Base-by-base conservation (phyloP, 371 early-diverging fungal species). In the Haplosporangium sp. region DNA sequence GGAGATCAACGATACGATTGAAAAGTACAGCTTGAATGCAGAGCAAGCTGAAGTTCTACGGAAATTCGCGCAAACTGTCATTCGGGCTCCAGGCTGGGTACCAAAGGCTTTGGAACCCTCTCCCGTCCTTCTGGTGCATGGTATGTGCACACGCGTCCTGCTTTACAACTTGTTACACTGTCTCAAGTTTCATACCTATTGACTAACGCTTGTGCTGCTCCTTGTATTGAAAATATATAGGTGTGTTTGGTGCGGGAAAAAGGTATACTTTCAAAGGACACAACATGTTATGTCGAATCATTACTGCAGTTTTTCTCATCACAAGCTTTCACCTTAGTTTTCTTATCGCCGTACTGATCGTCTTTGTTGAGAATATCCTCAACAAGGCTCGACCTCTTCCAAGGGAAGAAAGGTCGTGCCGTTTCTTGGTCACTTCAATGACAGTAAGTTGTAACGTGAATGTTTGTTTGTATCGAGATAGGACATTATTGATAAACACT, bases 161-260 rank as follows among this genome's bases (percentile, higher is more conserved):
- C 29, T 6, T 7, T 46, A 11, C 7, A 38, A 48, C 40, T 48
- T 29, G 1, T 11, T 29, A 5, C 40, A 38, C 8, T 14, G 9
- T 36, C 5, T 23, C 7, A 55, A 43, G 11, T 8, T 6, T n/a
- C 6, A 37, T 55, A 1, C 40, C 5, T 37, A 54, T 21, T n/a
- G 18, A 52, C 42, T 55, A 29, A 43, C 23, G 43, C 0, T 16
- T 45, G 42, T 45, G 9, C 14, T 45, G 20, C n/a, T 42, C 9
- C 1, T 11, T 29, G 29, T 29, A 29, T 29, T 29, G 29, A 0
- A 29, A 45, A 23, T 13, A 7, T 14, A 10, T 48, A 74, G 91
- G 85, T 80, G 92, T 93, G 4, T 94, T 92, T 81, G 94, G 94
- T 7, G 90, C 94, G 0, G 93, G 94, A 29, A 94, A 94, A 81